These are phyloP conservation scores for Monilinia polystroma DNA, from an alignment of 2,329 filamentous ascomycete species.

Conservation along the genomic window DNA sequence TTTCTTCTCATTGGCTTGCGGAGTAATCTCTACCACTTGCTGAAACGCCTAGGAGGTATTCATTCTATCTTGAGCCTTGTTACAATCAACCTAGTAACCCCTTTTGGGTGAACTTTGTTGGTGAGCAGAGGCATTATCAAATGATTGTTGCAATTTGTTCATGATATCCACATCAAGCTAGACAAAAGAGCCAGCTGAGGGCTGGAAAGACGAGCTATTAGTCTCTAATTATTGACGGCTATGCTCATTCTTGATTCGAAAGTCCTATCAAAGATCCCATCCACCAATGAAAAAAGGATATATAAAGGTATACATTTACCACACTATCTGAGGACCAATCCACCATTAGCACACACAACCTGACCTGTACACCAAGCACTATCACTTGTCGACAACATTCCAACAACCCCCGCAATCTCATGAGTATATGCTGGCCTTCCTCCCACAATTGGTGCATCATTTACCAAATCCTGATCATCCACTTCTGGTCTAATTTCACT, in stretches of 20 bases:
- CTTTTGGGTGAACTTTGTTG: not conserved
- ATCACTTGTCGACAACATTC: slow-evolving; percentile 71
- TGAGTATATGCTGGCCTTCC: slow-evolving; percentile 62
- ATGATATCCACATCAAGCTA: not conserved
- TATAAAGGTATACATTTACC: not conserved
- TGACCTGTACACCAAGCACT: slow-evolving; percentile 77
- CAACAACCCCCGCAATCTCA: slow-evolving; percentile 74
- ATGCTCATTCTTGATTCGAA: too few relatives aligned
- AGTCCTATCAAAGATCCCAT: not conserved
- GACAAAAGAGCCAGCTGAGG: not conserved
- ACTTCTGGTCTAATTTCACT: slow-evolving; percentile 58
- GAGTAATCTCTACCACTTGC: not conserved
- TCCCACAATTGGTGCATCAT: slow-evolving; percentile 54
- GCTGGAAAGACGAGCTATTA: not conserved
- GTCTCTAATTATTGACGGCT: not conserved
- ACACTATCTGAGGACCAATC: slow-evolving; percentile 55
- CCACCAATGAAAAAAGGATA: not conserved
- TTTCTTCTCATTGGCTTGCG: not conserved
- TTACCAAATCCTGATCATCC: slow-evolving; percentile 62
- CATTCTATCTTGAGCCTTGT: not conserved
- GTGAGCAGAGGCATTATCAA: not conserved
- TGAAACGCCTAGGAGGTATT: not conserved
- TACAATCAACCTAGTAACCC: not conserved
- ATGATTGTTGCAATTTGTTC: not conserved
- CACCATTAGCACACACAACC: slow-evolving; percentile 78